Percentiles rank a stretch among this genome's conserved stretches.
These are phyloP conservation scores for Ceratobasidium sp. DNA, from an alignment of 1,284 basidiomycete species.

Conservation along the genomic window DNA sequence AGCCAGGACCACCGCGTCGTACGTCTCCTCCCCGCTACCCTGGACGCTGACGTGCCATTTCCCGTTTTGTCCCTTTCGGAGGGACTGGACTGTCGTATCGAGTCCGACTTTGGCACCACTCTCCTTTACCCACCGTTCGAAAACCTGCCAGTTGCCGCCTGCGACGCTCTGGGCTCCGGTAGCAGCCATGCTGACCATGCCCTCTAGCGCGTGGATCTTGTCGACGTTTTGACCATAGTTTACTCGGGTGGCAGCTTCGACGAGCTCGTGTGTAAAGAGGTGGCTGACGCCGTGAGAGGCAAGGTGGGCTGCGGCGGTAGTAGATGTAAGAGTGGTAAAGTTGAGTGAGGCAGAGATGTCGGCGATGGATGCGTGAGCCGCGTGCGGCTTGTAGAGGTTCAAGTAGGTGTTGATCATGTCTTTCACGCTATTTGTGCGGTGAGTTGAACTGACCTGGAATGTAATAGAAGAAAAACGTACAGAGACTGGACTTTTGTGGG, in stretches of 20 bases:
- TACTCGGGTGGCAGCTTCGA: constrained; percentile 86
- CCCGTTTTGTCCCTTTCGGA: constrained; percentile 43
- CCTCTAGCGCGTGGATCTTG: constrained; percentile 84
- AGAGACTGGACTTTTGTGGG: constrained; percentile 69
- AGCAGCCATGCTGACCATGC: constrained; percentile 79
- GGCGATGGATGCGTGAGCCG: constrained; percentile 60
- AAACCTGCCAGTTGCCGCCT: constrained; percentile 89
- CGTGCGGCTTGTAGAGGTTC: constrained; percentile 8
- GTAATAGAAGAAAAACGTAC: constrained; percentile 59
- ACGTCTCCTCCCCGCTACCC: constrained; percentile 55
- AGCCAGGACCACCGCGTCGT: constrained; percentile 79
- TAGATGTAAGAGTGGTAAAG: constrained; percentile 66
- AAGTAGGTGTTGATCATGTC: constrained; percentile 64
- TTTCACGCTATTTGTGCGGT: constrained; percentile 64
- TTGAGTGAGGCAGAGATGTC: constrained; percentile 68
- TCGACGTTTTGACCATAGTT: constrained; percentile 89
- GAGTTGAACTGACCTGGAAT: neutral
- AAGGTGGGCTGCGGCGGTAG: constrained; percentile 73
- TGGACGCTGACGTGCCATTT: constrained; percentile 14
- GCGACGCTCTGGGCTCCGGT: constrained; percentile 74
- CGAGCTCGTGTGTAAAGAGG: constrained; percentile 79
- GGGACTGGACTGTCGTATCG: constrained; percentile 66
- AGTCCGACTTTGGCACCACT: constrained; percentile 78
- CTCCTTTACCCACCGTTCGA: constrained; percentile 80
- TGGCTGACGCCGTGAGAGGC: constrained; percentile 67